phyloP scores from a whole-genome alignment of 805 yeast species.

The Grigorovia jiainica region DNA sequence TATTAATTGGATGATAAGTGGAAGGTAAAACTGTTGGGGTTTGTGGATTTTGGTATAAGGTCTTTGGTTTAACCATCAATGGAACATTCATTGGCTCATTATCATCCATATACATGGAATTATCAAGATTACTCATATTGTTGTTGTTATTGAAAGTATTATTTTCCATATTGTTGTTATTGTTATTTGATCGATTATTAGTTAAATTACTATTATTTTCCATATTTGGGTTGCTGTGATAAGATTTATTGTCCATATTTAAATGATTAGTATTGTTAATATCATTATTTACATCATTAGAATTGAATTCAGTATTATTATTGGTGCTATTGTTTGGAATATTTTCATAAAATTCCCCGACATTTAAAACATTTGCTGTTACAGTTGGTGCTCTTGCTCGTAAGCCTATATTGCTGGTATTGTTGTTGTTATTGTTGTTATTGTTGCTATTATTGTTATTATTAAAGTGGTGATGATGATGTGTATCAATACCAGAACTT shows the following conservation, averaged over 20 bases:
- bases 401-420: slow-evolving; percentile 4
- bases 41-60: slow-evolving; percentile 30
- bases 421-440: not conserved
- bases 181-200: slow-evolving; percentile 1
- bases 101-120: slow-evolving; percentile 1
- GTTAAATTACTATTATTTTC: not conserved
- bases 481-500: slow-evolving; percentile 10
- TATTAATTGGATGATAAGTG: slow-evolving; percentile 29
- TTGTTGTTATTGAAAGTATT: not conserved
- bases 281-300: not conserved
- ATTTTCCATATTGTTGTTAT: not conserved
- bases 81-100: slow-evolving; percentile 15
- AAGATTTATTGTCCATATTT: slow-evolving; percentile 1
- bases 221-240: slow-evolving; percentile 3
- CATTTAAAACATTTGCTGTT: slow-evolving; percentile 15
- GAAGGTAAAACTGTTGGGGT: slow-evolving; percentile 31
- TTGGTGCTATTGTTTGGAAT: slow-evolving; percentile 4
- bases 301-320: not conserved
- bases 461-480: not conserved
- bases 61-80: slow-evolving; percentile 29
- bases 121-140: slow-evolving; percentile 3
- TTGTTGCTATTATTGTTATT: not conserved
- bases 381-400: slow-evolving; percentile 17
- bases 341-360: slow-evolving; percentile 9
- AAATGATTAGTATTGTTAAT: not conserved